Conservation (phyloP, 2,329 filamentous ascomycete genomes). For the Colletotrichum tamarilloi region DNA sequence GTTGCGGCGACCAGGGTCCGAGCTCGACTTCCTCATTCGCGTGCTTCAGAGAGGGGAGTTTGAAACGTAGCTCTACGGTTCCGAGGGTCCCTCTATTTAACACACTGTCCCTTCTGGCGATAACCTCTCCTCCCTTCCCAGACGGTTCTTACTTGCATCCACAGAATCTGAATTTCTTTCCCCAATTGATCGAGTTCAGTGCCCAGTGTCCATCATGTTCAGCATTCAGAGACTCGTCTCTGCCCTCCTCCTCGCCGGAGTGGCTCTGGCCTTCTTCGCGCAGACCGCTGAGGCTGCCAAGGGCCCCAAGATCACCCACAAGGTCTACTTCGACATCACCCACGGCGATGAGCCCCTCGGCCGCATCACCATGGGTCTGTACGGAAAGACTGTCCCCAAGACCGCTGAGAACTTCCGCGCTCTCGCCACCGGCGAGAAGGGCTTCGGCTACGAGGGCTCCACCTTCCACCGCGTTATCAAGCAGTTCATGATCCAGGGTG, state of each 20-base stretch:
- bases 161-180: constrained; percentile 1
- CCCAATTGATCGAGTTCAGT: constrained; percentile 27
- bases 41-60: constrained; percentile 34
- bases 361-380: constrained; percentile 83
- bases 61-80: constrained; percentile 31
- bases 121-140: constrained; percentile 7
- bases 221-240: constrained; percentile 78
- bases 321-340: constrained; percentile 89
- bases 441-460: constrained; percentile 84
- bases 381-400: constrained; percentile 88
- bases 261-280: constrained; percentile 80
- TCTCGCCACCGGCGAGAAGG: constrained; percentile 87
- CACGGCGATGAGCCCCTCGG: constrained; percentile 81
- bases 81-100: background rate
- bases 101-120: constrained; percentile 13
- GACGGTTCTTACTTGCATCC: constrained; percentile 9
- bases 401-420: constrained; percentile 80
- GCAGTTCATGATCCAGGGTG: constrained; percentile 91
- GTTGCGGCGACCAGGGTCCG: constrained; percentile 31
- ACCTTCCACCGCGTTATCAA: constrained; percentile 92
- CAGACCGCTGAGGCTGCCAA: constrained; percentile 80
- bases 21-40: constrained; percentile 30
- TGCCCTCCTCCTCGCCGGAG: constrained; percentile 79
- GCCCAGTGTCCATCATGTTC: constrained; percentile 70
- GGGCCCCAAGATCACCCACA: constrained; percentile 95